Evolutionary conservation across 345 rosid genomes (phyloP), one percentile per base, ranked within the genome.

Genomic region (Sisymbrium altissimum): DNA sequence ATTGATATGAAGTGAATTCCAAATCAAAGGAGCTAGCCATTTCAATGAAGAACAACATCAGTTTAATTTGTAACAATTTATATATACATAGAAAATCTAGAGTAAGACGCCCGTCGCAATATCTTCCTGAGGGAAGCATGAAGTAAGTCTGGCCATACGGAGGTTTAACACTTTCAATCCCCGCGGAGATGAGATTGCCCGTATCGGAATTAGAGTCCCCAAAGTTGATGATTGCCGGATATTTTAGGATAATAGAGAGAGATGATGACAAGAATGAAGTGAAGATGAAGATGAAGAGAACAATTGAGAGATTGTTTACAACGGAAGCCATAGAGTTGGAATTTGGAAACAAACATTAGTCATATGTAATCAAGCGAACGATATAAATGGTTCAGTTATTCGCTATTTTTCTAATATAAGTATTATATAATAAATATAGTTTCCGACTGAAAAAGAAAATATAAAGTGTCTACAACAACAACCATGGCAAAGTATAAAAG

Each of bases 201-300:
- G 99, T 85, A 54, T 95, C 99, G 2, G 97, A 92, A 76, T 95
- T 95, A 0, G 99, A 95, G 48, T 94, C 97, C 6, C 96, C 98
- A 60, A 94, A 89, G 89, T 94, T 91, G 83, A 89, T 88, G 69
- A 88, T 78, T 59, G 88, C 73, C 2, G 95, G 97, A 65, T 79
- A 84, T 35, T 86, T 81, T 78, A 86, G 86, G 19, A 73, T 81
- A 13, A 83, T 53, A 38, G 93, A 85, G 9, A 74, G 49, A 57
- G 82, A 71, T 30, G 66, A 38, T 14, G 84, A 81, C 6, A 84
- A 71, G 73, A 74, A 77, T 2, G 29, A 58, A 9, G 68, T 35
- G 63, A 35, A 35, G 35, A 81, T 39, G 60, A 64, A 79, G 50
- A 81, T 0, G 23, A 84, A 46, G 70, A 83, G 80, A 73, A 73